Conservation (phyloP, 2,329 filamentous ascomycete genomes). For the Pseudocercospora pini-densiflorae region DNA sequence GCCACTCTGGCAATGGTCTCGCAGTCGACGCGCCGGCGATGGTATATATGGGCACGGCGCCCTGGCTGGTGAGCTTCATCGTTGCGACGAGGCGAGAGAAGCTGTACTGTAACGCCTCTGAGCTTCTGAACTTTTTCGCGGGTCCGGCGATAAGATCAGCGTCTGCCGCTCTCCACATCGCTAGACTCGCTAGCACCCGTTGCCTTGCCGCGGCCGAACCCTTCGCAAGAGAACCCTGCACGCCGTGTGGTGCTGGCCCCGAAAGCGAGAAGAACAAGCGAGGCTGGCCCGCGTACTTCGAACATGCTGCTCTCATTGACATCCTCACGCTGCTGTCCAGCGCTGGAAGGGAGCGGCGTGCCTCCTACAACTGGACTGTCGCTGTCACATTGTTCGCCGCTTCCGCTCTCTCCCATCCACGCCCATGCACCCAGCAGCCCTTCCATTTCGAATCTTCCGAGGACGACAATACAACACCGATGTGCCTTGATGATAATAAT, state of each 20-base stretch:
- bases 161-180: neutral
- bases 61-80: conserved; percentile 84
- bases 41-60: conserved; percentile 88
- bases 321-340: neutral
- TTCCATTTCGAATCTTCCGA: conserved; percentile 1
- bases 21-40: conserved; percentile 89
- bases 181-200: no score
- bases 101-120: neutral
- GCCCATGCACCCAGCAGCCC: conserved; percentile 12
- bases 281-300: neutral
- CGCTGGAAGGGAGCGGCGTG: neutral
- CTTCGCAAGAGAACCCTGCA: no score
- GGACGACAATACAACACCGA: conserved; percentile 27
- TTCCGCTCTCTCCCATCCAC: neutral
- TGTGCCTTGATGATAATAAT: conserved; percentile 26
- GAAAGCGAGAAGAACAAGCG: no score
- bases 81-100: neutral
- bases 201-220: neutral
- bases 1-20: conserved; percentile 91
- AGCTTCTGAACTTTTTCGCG: neutral
- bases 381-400: neutral
- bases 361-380: neutral
- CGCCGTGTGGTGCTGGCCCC: no score
- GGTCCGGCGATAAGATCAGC: neutral
- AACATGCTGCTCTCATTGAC: neutral